Evolutionary conservation across 805 yeast genomes (phyloP).

Genomic region (Candida vaughaniae): DNA sequence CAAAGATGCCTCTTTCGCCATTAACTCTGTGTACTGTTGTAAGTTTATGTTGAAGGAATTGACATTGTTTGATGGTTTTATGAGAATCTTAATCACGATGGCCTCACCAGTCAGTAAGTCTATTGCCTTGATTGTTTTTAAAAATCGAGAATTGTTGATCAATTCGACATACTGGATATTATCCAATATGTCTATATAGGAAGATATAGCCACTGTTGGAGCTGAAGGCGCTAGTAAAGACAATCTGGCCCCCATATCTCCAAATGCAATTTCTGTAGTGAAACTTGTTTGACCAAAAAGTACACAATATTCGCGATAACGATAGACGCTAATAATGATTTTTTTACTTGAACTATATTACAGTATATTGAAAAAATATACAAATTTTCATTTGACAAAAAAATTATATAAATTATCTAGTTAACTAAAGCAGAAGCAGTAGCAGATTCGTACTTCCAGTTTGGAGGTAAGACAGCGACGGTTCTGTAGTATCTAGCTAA

Average conservation of each 20-base stretch:
- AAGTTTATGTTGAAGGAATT: conserved; percentile 21
- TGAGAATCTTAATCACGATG: conserved; percentile 71
- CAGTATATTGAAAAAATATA: conserved; percentile 7
- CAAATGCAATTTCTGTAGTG: no score
- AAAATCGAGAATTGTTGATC: conserved; percentile 76
- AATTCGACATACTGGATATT: conserved; percentile 74
- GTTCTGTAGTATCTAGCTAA: conserved; percentile 99
- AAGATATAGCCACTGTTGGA: conserved; percentile 86
- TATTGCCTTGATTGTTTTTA: conserved; percentile 80
- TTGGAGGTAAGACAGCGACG: conserved; percentile 98
- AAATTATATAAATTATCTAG: conserved; percentile 45
- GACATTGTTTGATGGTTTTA: conserved; percentile 47
- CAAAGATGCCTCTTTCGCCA: conserved; percentile 35
- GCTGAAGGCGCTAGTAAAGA: conserved; percentile 88
- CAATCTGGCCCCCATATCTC: conserved; percentile 77
- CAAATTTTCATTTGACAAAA: conserved; percentile 5
- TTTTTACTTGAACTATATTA: no score
- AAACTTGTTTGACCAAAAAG: no score
- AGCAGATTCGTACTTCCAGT: conserved; percentile 99
- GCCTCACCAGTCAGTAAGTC: conserved; percentile 66
- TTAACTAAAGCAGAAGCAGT: conserved; percentile 99
- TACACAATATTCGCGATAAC: conserved; percentile 4
- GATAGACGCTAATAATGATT: no score
- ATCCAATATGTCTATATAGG: conserved; percentile 79
- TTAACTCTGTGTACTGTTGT: conserved; percentile 22